These are phyloP conservation scores for Purpureocillium takamizusanense DNA, from an alignment of 2,329 filamentous ascomycete species.

Conservation along the genomic window DNA sequence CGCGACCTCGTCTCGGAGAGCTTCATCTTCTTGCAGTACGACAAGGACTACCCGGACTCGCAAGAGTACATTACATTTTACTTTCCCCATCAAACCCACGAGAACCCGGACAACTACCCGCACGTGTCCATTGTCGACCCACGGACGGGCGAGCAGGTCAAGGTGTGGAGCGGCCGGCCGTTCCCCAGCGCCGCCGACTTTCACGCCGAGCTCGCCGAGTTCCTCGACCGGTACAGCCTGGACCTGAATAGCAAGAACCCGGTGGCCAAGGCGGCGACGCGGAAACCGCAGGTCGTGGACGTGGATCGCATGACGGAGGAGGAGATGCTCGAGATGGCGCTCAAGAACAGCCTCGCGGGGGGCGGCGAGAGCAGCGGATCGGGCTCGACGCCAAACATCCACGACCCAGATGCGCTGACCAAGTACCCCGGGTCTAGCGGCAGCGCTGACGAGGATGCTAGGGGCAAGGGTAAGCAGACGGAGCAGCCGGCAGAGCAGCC, in stretches of 20 bases:
- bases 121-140: conserved; percentile 95
- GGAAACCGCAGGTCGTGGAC: conserved; percentile 60
- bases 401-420: conserved; percentile 84
- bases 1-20: conserved; percentile 77
- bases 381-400: conserved; percentile 41
- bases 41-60: conserved; percentile 72
- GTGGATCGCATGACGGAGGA: conserved; percentile 90
- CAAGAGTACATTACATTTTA: conserved; percentile 85
- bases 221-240: conserved; percentile 93
- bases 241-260: conserved; percentile 86
- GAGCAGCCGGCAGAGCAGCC: conserved; percentile 28
- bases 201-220: conserved; percentile 84
- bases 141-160: conserved; percentile 92
- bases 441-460: conserved; percentile 22
- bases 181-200: conserved; percentile 73
- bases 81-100: conserved; percentile 59
- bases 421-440: conserved; percentile 39
- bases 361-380: conserved; percentile 20
- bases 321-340: conserved; percentile 89
- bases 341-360: conserved; percentile 72
- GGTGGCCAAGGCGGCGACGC: conserved; percentile 58
- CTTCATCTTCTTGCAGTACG: conserved; percentile 93
- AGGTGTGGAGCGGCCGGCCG: conserved; percentile 83
- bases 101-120: conserved; percentile 83
- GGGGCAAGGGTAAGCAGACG: conserved; percentile 47